Evolutionary conservation across 768 basidiomycete genomes (phyloP), one percentile per base, ranked within the genome.

Genomic region (Boletus fagicola): DNA sequence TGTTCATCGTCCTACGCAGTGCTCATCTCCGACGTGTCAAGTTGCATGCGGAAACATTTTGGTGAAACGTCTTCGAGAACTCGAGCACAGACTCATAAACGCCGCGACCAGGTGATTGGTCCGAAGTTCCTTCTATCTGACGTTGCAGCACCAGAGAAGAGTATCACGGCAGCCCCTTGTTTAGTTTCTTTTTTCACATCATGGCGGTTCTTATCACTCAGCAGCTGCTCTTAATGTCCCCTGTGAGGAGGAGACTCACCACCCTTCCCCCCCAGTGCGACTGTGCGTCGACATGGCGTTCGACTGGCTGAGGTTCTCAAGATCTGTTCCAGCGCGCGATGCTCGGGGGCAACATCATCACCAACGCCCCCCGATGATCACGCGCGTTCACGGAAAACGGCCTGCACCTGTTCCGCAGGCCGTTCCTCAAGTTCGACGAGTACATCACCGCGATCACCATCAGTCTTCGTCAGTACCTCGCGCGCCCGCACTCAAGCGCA

Each of bases 11-110:
- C 49, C 36, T 33, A 30, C 54, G 54, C 52, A 43, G 42, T 62
- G 64, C 55, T 69, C 64, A 70, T 70, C 58, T 68, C 68, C 70
- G 69, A 55, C 20, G 35, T 60, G 46, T 56, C 63, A 56, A 42
- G 50, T 60, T 59, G 49, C 52, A 65, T 56, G 30, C 64, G 58
- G 64, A 56, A 57, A 60, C 48, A 49, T 39, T 49, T 60, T 63
- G 58, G 60, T 70, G 68, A 69, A 68, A 66, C 68, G 39, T n/a
- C 64, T 66, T 72, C 70, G 59, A 62, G 69, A 70, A 69, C 47
- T 53, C 47, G 54, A 55, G 52, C 62, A 60, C 52, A 69, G 61
- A 33, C 57, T 50, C 62, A 47, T 50, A 69, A 69, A 58, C 68
- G 55, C 69, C 69, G 70, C 67, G 22, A 36, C 18, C 24, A 35